Base-by-base conservation (phyloP, 257 asterid genomes). In the Plantago elongata region DNA sequence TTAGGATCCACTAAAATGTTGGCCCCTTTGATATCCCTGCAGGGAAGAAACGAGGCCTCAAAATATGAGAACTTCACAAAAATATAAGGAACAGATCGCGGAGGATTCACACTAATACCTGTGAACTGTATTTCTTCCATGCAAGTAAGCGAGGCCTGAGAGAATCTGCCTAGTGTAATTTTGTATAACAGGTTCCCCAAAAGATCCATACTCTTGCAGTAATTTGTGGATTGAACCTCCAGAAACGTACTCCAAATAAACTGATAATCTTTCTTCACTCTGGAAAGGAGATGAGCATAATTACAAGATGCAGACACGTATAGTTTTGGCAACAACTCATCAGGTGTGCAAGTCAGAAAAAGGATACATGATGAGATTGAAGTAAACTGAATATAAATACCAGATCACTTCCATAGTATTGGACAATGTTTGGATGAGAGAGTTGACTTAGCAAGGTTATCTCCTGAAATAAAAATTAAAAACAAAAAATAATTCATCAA, bases 21-120 rank as follows among this genome's bases (percentile, higher is more conserved):
- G 50, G 99, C 99, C 64, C 99, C 99, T 75, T 92, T 92, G 72
- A 92, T 92, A 72, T 92, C 99, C 79, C 99, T 92, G 87, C 73
- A 74, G 63, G 79, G 58, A 77, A 60, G 60, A 7, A 58, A 61
- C 30, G 54, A 62, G 57, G 46, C 60, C 58, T 51, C 46, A 65
- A 57, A 55, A 66, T 45, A 56, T 46, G 27, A 11, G 16, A 17
- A 71, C 44, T 70, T 60, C 43, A 18, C 60, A 47, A 5, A 68
- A 48, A 51, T 61, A 52, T 15, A 22, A 22, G 27, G 47, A 45
- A 7, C 45, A 64, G 30, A 64, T 56, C 30, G 13, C 16, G 22
- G 69, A 14, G 70, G 72, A 65, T 4, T 30, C 14, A 57, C 59
- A 27, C 13, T 40, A 63, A 54, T 47, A 92, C 99, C 99, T 89